Conservation (phyloP, 169 alveolate genomes). For the Plasmodium cynomolgi region DNA sequence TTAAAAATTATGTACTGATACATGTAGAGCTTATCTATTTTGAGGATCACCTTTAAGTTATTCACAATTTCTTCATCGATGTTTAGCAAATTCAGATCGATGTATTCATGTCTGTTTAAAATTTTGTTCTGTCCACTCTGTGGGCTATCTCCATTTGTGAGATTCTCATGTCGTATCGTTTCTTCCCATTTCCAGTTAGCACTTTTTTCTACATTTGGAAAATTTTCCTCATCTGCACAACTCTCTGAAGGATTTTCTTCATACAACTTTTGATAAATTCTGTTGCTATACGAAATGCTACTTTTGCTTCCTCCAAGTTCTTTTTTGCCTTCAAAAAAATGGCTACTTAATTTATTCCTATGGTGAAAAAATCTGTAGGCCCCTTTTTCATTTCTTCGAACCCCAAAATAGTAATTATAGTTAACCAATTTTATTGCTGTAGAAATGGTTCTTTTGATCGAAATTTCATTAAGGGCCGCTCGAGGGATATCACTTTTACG, state of each 20-base stretch:
- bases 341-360: neutral
- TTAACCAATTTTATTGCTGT: slow-evolving; percentile 12
- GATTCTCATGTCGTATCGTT: neutral
- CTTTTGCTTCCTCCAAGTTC: neutral
- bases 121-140: slow-evolving; percentile 25
- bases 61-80: slow-evolving; percentile 60
- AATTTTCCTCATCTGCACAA: neutral
- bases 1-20: slow-evolving; percentile 57
- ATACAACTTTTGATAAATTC: neutral
- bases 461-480: neutral
- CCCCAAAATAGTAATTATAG: neutral
- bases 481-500: neutral
- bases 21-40: slow-evolving; percentile 63
- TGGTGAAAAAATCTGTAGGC: neutral
- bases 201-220: neutral
- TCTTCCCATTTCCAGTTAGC: neutral
- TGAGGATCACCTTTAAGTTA: slow-evolving; percentile 37
- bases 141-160: neutral
- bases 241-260: slow-evolving; percentile 2
- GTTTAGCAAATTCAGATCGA: slow-evolving; percentile 34
- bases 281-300: slow-evolving; percentile 3
- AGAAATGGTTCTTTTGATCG: neutral
- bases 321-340: neutral
- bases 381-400: neutral
- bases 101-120: slow-evolving; percentile 39